Conservation (phyloP, 306 rosid species). For the Canavalia gladiata region DNA sequence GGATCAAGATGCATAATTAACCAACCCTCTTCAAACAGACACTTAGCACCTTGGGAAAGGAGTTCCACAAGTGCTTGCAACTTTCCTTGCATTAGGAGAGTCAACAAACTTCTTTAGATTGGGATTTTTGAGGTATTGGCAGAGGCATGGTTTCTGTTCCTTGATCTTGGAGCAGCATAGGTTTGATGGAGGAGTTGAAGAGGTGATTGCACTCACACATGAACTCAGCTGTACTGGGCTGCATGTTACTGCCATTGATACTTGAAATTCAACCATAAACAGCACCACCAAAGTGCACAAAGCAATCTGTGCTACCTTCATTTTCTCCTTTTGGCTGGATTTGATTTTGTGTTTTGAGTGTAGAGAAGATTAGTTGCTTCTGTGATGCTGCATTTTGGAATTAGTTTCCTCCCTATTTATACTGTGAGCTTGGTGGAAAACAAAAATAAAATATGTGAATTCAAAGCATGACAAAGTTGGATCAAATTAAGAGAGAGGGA, state of each 20-base stretch:
- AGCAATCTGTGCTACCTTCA: conserved; percentile 76
- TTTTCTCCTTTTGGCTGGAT: conserved; percentile 47
- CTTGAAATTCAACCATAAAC: conserved; percentile 57
- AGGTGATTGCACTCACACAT: conserved; percentile 89
- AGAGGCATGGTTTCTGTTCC: conserved; percentile 96
- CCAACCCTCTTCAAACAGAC: conserved; percentile 25
- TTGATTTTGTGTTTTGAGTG: conserved; percentile 9
- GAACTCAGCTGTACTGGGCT: conserved; percentile 83
- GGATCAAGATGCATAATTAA: conserved; percentile 48
- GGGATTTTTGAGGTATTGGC: conserved; percentile 90
- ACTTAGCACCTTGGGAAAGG: conserved; percentile 88
- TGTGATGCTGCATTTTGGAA: conserved; percentile 53
- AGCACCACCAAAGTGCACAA: conserved; percentile 65
- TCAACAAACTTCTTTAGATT: conserved; percentile 86
- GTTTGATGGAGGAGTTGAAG: conserved; percentile 77
- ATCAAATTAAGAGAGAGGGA: conserved; percentile 21
- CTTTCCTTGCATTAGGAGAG: conserved; percentile 95
- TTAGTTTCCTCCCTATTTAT: conserved; percentile 68
- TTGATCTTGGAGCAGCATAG: conserved; percentile 93
- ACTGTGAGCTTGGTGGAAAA: conserved; percentile 50
- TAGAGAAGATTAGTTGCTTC: conserved; percentile 23
- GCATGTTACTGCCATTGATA: conserved; percentile 82
- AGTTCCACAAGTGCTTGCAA: conserved; percentile 92
- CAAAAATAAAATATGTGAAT: conserved; percentile 6
- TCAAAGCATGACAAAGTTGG: conserved; percentile 5